These are phyloP conservation scores for Magnaporthiopsis poae DNA, from an alignment of 2,329 filamentous ascomycete genomes.

Conservation along the genomic window DNA sequence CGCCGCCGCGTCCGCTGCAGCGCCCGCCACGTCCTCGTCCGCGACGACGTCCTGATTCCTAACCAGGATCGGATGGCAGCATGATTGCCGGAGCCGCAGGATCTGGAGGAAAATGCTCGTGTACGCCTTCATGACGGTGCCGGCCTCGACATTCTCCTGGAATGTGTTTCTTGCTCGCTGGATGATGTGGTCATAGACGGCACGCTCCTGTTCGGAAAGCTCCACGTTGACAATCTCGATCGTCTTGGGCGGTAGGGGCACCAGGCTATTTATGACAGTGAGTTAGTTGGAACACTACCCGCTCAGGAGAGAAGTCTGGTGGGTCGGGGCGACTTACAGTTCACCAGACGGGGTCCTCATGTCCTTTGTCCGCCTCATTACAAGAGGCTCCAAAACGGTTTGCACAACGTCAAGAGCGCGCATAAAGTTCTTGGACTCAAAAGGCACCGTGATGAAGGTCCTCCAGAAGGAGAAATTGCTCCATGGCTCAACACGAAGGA, in stretches of 20 bases:
- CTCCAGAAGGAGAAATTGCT: conserved; percentile 99
- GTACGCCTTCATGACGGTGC: conserved; percentile 87
- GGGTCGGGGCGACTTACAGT: conserved; percentile 25
- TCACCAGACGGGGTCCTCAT: conserved; percentile 87
- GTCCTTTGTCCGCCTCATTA: conserved; percentile 87
- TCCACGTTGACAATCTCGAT: conserved; percentile 83
- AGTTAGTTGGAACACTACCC: conserved; percentile 9
- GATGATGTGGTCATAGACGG: conserved; percentile 88
- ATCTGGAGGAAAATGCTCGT: conserved; percentile 97
- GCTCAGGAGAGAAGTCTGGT: background rate
- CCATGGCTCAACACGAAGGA: conserved; percentile 92
- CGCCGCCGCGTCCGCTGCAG: conserved; percentile 66
- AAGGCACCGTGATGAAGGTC: conserved; percentile 94
- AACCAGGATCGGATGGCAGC: conserved; percentile 84
- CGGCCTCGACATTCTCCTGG: conserved; percentile 75
- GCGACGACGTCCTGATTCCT: conserved; percentile 74
- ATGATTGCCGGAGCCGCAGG: conserved; percentile 80
- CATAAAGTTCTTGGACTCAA: conserved; percentile 90
- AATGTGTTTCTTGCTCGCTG: conserved; percentile 74
- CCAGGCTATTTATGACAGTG: conserved; percentile 36
- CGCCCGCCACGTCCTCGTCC: conserved; percentile 76
- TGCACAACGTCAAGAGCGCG: conserved; percentile 92
- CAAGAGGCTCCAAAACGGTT: conserved; percentile 89
- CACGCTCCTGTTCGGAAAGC: conserved; percentile 71
- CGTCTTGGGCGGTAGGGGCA: conserved; percentile 69